phyloP scores from a whole-genome alignment of 176 grass and related monocot genomes.

The Musa itinerans region DNA sequence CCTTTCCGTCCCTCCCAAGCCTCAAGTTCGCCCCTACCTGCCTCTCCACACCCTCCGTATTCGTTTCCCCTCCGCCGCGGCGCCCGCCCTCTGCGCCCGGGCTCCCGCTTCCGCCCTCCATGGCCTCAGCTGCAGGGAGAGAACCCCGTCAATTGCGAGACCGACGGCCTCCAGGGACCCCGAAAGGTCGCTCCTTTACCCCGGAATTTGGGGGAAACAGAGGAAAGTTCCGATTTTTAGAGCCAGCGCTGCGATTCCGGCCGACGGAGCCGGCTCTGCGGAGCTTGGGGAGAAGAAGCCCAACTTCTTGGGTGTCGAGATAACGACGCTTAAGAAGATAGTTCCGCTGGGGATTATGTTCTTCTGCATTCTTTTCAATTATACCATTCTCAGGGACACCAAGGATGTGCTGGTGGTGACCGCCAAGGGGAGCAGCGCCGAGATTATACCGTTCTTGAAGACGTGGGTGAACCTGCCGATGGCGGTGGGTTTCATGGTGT shows the following conservation, averaged over 20 bases:
- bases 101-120: constrained; percentile 9
- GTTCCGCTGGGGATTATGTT: constrained; percentile 76
- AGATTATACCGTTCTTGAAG: constrained; percentile 86
- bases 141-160: constrained; percentile 6
- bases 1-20: constrained; percentile 23
- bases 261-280: not conserved
- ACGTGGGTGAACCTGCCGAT: constrained; percentile 86
- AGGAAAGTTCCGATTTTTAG: constrained; percentile 13
- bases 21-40: not conserved
- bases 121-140: constrained; percentile 10
- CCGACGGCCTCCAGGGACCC: constrained; percentile 4
- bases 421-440: constrained; percentile 71
- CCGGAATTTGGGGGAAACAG: not conserved
- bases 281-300: not conserved
- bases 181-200: constrained; percentile 24
- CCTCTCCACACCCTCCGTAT: constrained; percentile 6
- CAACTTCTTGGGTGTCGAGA: constrained; percentile 46
- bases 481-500: constrained; percentile 81
- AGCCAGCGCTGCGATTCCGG: constrained; percentile 22
- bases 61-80: constrained; percentile 1
- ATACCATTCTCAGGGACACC: constrained; percentile 78
- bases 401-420: constrained; percentile 92
- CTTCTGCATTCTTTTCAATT: constrained; percentile 93
- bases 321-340: constrained; percentile 61
- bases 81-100: constrained; percentile 7